phyloP scores from a whole-genome alignment of 805 yeast genomes.

The Pichia insulana region DNA sequence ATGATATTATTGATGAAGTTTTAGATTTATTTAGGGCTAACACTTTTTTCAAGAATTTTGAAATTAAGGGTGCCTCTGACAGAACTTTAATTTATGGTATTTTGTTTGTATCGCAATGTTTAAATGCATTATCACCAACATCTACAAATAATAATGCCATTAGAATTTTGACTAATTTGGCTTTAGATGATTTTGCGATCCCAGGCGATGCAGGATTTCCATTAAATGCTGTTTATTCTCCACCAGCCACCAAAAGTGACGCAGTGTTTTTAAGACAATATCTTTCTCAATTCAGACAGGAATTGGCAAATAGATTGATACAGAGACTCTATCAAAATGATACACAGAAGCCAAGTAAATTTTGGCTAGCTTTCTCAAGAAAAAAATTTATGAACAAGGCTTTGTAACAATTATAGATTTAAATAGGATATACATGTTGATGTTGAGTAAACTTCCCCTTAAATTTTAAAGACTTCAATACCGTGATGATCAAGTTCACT shows the following conservation, averaged over 20 bases:
- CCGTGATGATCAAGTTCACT: conserved; percentile 63
- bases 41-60: conserved; percentile 93
- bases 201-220: conserved; percentile 98
- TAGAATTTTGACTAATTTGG: conserved; percentile 67
- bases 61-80: conserved; percentile 92
- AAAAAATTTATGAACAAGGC: conserved; percentile 94
- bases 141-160: conserved; percentile 51
- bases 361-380: conserved; percentile 93
- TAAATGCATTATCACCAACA: conserved; percentile 47
- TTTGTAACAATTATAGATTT: conserved; percentile 30
- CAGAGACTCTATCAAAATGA: conserved; percentile 61
- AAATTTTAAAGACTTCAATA: conserved; percentile 26
- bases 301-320: conserved; percentile 72
- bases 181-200: conserved; percentile 78
- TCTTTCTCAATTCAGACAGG: conserved; percentile 91
- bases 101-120: conserved; percentile 77
- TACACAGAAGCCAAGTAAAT: conserved; percentile 63
- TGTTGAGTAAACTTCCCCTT: background rate
- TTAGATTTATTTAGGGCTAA: conserved; percentile 91
- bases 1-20: conserved; percentile 88
- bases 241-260: conserved; percentile 69
- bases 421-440: background rate
- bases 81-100: conserved; percentile 91
- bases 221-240: conserved; percentile 64
- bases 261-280: conserved; percentile 74